phyloP scores from a whole-genome alignment of 768 basidiomycete genomes.

The Auriculariales sp. region DNA sequence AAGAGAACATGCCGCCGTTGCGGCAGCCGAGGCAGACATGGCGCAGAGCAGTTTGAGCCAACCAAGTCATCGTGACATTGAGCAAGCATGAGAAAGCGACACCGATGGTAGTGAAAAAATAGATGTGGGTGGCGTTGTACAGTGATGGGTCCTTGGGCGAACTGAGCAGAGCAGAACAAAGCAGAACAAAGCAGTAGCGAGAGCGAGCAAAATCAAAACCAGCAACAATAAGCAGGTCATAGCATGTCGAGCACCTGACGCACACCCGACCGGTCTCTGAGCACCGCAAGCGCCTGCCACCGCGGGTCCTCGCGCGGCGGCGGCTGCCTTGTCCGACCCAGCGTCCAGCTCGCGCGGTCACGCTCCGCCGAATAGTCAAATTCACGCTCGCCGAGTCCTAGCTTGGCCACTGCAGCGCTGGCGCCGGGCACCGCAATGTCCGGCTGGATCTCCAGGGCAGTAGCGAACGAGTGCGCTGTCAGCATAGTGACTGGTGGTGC shows the following conservation, averaged over 20 bases:
- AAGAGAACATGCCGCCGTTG: too few species aligned
- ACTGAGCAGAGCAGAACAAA: too few species aligned
- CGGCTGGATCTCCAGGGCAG: slow-evolving; percentile 63
- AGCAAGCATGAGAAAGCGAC: too few species aligned
- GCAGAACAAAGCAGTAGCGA: too few species aligned
- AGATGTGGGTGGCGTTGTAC: too few species aligned
- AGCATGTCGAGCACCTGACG: not conserved
- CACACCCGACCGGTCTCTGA: slow-evolving; percentile 45
- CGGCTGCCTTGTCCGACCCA: slow-evolving; percentile 5
- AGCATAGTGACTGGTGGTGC: slow-evolving; percentile 31
- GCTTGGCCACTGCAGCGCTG: slow-evolving; percentile 61
- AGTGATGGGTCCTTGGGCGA: too few species aligned
- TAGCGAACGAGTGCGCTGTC: slow-evolving; percentile 57
- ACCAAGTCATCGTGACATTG: too few species aligned
- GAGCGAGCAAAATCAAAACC: too few species aligned
- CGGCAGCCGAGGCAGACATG: too few species aligned
- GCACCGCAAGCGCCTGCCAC: slow-evolving; percentile 66
- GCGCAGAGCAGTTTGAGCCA: too few species aligned
- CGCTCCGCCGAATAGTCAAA: slow-evolving; percentile 2
- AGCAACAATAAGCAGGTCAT: too few species aligned
- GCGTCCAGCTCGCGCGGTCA: not conserved
- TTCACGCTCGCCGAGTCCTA: slow-evolving; percentile 42
- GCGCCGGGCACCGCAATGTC: slow-evolving; percentile 66
- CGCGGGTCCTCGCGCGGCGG: slow-evolving; percentile 30
- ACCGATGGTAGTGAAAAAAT: too few species aligned